phyloP scores from a whole-genome alignment of 75 land plant species.

The Cryptomeria japonica region DNA sequence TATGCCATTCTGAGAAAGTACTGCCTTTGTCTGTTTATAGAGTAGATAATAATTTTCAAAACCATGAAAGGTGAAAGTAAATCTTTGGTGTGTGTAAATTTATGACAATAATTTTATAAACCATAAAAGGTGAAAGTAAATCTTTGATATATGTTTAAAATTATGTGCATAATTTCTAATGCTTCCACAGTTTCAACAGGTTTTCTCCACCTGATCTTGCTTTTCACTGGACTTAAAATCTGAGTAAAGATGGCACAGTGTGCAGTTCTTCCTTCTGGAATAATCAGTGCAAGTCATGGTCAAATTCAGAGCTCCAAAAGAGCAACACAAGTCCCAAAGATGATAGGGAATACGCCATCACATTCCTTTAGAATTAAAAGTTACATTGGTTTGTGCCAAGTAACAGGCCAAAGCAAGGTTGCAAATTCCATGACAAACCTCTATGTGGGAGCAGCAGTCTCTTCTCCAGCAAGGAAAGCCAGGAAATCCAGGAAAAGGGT shows the following conservation, averaged over 20 bases:
- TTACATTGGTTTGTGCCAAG: constrained; percentile 42
- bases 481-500: constrained; percentile 41
- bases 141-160: not conserved
- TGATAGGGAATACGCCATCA: constrained; percentile 21
- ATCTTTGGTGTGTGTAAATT: not conserved
- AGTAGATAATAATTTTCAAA: constrained; percentile 1
- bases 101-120: not conserved
- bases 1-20: not conserved
- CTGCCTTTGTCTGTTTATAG: not conserved
- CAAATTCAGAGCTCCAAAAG: constrained; percentile 25
- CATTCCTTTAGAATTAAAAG: constrained; percentile 33
- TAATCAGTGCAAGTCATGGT: constrained; percentile 12
- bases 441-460: constrained; percentile 33
- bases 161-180: not conserved
- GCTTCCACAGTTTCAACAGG: not conserved
- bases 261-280: constrained; percentile 23
- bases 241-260: constrained; percentile 47
- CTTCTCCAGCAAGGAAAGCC: constrained; percentile 22
- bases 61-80: not conserved
- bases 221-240: not conserved
- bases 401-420: constrained; percentile 37
- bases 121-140: not conserved
- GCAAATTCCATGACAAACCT: constrained; percentile 30
- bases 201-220: not conserved
- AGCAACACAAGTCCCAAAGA: constrained; percentile 19